Conservation (phyloP, 2,329 filamentous ascomycete genomes). For the Aulographum hederae region DNA sequence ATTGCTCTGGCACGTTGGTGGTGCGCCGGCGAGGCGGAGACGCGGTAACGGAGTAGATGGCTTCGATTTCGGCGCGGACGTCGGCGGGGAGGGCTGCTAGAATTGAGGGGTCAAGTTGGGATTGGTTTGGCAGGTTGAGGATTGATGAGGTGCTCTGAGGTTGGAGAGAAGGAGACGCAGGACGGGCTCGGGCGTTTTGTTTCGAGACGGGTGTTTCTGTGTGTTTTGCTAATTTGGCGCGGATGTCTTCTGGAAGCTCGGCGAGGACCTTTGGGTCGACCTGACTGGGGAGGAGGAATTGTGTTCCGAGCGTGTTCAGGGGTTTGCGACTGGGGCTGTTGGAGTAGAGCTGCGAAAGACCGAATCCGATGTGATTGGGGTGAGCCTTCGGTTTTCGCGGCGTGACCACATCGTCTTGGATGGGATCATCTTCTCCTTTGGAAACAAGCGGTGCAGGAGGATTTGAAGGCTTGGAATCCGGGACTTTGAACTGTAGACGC, state of each 20-base stretch:
- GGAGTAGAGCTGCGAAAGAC: slow-evolving; percentile 16
- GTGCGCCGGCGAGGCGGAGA: not conserved
- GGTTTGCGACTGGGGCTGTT: slow-evolving; percentile 41
- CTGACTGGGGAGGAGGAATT: slow-evolving; percentile 78
- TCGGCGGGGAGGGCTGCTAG: slow-evolving; percentile 71
- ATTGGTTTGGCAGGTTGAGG: slow-evolving; percentile 37
- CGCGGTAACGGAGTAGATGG: slow-evolving; percentile 37
- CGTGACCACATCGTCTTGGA: slow-evolving; percentile 27
- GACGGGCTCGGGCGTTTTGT: not conserved
- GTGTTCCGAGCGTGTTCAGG: slow-evolving; percentile 68
- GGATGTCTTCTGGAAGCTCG: slow-evolving; percentile 70
- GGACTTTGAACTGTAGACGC: slow-evolving; percentile 52
- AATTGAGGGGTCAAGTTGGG: slow-evolving; percentile 71
- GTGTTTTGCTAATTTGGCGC: slow-evolving; percentile 40
- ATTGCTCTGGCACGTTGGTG: slow-evolving; percentile 18
- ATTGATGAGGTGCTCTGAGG: slow-evolving; percentile 7
- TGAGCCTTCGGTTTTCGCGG: slow-evolving; percentile 11
- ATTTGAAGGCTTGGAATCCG: slow-evolving; percentile 14
- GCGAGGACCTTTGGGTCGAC: slow-evolving; percentile 66
- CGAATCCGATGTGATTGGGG: slow-evolving; percentile 10
- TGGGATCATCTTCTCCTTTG: slow-evolving; percentile 19
- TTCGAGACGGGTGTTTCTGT: not conserved
- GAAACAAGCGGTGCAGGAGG: slow-evolving; percentile 4
- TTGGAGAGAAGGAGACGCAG: too few relatives aligned
- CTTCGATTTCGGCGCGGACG: slow-evolving; percentile 67